These are phyloP conservation scores for Passiflora organensis DNA, from an alignment of 345 rosid species.

Conservation along the genomic window DNA sequence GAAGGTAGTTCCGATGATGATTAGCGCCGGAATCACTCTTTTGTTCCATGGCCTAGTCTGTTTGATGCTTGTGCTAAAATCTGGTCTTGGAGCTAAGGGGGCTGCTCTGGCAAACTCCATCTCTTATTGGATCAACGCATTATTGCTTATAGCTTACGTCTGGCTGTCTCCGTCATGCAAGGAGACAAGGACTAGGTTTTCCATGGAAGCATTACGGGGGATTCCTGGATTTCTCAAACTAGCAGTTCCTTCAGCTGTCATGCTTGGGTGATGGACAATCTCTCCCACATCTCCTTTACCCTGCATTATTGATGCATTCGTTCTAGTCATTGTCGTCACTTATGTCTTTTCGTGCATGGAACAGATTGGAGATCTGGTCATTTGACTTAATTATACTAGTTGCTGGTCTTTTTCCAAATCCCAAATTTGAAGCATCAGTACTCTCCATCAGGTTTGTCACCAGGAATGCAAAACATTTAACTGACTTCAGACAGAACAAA, in stretches of 20 bases:
- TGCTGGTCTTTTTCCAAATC: slow-evolving; percentile 46
- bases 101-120: slow-evolving; percentile 44
- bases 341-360: background rate
- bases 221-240: slow-evolving; percentile 24
- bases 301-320: background rate
- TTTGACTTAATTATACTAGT: slow-evolving; percentile 35
- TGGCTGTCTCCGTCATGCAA: slow-evolving; percentile 31
- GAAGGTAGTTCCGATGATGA: slow-evolving; percentile 46
- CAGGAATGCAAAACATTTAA: background rate
- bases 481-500: too few species aligned
- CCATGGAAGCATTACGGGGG: slow-evolving; percentile 24
- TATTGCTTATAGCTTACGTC: slow-evolving; percentile 24
- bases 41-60: slow-evolving; percentile 34
- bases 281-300: background rate
- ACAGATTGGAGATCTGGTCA: slow-evolving; percentile 43
- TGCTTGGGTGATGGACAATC: slow-evolving; percentile 30
- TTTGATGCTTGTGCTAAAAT: slow-evolving; percentile 40
- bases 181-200: slow-evolving; percentile 34
- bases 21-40: slow-evolving; percentile 37
- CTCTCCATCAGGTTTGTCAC: slow-evolving; percentile 35
- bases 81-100: slow-evolving; percentile 43
- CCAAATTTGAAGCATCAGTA: slow-evolving; percentile 39
- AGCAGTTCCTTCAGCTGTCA: slow-evolving; percentile 43
- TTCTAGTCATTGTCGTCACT: background rate
- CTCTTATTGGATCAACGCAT: slow-evolving; percentile 36